Evolutionary conservation across 192 early-diverging fungal genomes (phyloP).

Genomic region (Dimargaris verticillata): DNA sequence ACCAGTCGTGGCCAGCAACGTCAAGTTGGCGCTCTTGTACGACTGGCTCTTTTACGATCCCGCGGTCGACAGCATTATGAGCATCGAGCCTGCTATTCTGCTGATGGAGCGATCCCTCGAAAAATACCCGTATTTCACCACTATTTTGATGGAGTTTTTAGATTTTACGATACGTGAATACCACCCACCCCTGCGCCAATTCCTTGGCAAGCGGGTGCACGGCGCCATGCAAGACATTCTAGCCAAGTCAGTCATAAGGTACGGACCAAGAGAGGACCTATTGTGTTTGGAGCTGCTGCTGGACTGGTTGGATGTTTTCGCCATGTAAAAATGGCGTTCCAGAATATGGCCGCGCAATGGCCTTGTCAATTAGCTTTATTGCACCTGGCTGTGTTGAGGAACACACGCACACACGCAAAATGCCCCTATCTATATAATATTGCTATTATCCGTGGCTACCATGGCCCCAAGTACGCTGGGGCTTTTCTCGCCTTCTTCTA

Average conservation of each 20-base stretch:
- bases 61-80: conserved; percentile 53
- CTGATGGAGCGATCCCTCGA: conserved; percentile 51
- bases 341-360: no score
- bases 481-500: no score
- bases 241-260: conserved; percentile 45
- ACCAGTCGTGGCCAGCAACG: conserved; percentile 38
- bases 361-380: no score
- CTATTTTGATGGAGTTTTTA: conserved; percentile 54
- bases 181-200: conserved; percentile 26
- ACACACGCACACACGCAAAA: no score
- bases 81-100: conserved; percentile 58
- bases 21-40: conserved; percentile 56
- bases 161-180: conserved; percentile 40
- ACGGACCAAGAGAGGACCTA: no score
- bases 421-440: no score
- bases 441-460: no score
- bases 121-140: conserved; percentile 41
- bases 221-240: conserved; percentile 39
- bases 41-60: conserved; percentile 65
- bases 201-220: conserved; percentile 30
- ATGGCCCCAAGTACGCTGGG: no score
- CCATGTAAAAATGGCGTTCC: no score
- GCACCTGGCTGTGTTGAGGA: no score
- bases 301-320: no score
- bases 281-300: no score